phyloP scores from a whole-genome alignment of 1,139 yeast genomes.

The Petasospora fabianii region DNA sequence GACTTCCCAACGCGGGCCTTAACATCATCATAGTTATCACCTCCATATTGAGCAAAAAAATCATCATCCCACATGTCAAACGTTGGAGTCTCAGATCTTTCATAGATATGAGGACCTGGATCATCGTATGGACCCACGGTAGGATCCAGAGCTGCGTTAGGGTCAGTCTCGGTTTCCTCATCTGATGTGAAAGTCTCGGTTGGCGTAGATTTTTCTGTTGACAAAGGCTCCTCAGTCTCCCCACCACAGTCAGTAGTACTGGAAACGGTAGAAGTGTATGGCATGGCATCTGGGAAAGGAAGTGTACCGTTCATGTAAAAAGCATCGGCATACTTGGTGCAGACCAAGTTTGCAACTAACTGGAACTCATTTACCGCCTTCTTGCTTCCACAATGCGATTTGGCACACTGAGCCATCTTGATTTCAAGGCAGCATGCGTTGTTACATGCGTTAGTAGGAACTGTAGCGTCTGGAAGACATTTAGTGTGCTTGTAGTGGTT shows the following conservation, averaged over 20 bases:
- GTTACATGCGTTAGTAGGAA: conserved; percentile 19
- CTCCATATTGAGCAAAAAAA: conserved; percentile 5
- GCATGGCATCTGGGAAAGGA: conserved; percentile 13
- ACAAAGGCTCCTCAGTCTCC: conserved; percentile 1
- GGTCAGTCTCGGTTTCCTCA: too few species aligned
- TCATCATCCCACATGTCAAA: neutral
- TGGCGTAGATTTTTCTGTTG: neutral
- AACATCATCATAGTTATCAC: conserved; percentile 14
- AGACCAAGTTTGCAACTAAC: conserved; percentile 22
- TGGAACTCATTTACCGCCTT: conserved; percentile 18
- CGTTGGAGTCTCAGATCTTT: too few species aligned
- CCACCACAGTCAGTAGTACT: conserved; percentile 6
- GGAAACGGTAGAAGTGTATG: neutral
- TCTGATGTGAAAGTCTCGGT: too few species aligned
- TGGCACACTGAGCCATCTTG: conserved; percentile 24
- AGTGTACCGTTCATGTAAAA: conserved; percentile 7
- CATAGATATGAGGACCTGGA: too few species aligned
- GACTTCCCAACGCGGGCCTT: conserved; percentile 17
- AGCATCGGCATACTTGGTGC: conserved; percentile 15
- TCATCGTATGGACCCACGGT: too few species aligned
- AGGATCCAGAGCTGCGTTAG: too few species aligned
- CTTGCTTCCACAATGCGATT: conserved; percentile 19
- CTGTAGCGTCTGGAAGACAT: conserved; percentile 13
- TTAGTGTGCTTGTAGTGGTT: conserved; percentile 18
- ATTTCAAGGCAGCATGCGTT: conserved; percentile 25